phyloP scores from a whole-genome alignment of 768 basidiomycete genomes.

The Calvatia gigantea region DNA sequence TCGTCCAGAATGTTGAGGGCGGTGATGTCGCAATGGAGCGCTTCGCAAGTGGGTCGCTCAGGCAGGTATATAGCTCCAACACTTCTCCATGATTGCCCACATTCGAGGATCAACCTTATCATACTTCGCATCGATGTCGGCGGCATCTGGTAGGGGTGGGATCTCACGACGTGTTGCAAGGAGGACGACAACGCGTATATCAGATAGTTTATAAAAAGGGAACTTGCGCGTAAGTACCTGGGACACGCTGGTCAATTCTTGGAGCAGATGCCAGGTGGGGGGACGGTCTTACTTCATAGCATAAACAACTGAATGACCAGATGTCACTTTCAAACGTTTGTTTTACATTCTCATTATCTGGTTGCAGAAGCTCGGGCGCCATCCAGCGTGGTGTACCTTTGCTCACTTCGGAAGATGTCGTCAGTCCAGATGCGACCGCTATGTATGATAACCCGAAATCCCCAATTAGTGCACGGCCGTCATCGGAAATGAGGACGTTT shows the following conservation, averaged over 20 bases:
- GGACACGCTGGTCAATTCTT: neutral
- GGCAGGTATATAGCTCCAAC: neutral
- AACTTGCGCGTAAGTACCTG: neutral
- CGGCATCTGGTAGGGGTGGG: neutral
- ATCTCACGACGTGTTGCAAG: neutral
- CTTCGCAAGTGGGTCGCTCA: neutral
- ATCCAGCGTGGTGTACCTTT: neutral
- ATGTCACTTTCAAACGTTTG: neutral
- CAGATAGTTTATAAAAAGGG: neutral
- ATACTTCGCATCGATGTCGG: too few species aligned
- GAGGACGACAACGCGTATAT: neutral
- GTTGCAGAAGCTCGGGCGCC: too few species aligned
- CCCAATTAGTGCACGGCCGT: neutral
- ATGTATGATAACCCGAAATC: neutral
- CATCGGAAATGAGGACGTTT: neutral
- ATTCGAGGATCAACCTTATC: neutral
- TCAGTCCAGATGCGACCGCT: neutral
- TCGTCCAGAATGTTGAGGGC: neutral
- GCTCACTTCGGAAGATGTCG: neutral
- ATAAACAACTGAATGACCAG: neutral
- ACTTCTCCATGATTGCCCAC: neutral
- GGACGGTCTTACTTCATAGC: neutral
- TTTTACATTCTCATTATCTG: neutral
- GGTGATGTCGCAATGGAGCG: neutral
- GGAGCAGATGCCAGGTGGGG: neutral